Evolutionary conservation across 139 green algal species (phyloP).

Genomic region (Pseudopediastrum boryanum): DNA sequence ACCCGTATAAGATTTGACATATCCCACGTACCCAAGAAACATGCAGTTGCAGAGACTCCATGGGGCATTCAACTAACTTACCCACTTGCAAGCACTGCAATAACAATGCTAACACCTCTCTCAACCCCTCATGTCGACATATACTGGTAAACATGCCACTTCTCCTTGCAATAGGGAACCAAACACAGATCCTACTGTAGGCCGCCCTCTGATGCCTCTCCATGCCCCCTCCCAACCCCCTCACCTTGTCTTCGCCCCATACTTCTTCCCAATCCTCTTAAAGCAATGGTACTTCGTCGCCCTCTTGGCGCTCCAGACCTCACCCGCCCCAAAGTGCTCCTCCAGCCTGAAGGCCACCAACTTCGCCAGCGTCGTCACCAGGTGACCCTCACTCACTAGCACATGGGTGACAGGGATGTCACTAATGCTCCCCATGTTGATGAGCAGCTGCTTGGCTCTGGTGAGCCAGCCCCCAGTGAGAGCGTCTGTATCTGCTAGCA

Average conservation of each 20-base stretch:
- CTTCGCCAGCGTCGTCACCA: slow-evolving; percentile 57
- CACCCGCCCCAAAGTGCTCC: slow-evolving; percentile 21
- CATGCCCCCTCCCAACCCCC: slow-evolving; percentile 33
- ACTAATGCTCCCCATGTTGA: background rate
- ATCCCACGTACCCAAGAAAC: too few species aligned
- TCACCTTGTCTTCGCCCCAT: slow-evolving; percentile 25
- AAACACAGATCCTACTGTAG: too few species aligned
- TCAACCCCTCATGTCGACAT: too few species aligned
- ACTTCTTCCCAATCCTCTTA: slow-evolving; percentile 30
- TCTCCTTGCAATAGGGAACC: too few species aligned
- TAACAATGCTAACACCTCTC: too few species aligned
- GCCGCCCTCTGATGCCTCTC: too few species aligned
- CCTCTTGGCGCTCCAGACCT: slow-evolving; percentile 42
- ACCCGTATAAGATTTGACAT: too few species aligned
- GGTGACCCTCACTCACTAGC: slow-evolving; percentile 51
- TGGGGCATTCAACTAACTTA: too few species aligned
- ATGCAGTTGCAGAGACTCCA: too few species aligned
- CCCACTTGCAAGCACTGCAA: too few species aligned
- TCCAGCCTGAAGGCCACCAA: slow-evolving; percentile 55
- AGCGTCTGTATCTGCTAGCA: slow-evolving; percentile 47
- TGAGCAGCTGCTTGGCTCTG: slow-evolving; percentile 24
- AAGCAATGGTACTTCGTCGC: slow-evolving; percentile 47
- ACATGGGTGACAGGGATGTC: slow-evolving; percentile 43
- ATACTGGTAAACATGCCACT: too few species aligned
- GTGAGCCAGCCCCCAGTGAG: slow-evolving; percentile 45